These are phyloP conservation scores for Casuarina glauca DNA, from an alignment of 306 rosid genomes.

Conservation along the genomic window DNA sequence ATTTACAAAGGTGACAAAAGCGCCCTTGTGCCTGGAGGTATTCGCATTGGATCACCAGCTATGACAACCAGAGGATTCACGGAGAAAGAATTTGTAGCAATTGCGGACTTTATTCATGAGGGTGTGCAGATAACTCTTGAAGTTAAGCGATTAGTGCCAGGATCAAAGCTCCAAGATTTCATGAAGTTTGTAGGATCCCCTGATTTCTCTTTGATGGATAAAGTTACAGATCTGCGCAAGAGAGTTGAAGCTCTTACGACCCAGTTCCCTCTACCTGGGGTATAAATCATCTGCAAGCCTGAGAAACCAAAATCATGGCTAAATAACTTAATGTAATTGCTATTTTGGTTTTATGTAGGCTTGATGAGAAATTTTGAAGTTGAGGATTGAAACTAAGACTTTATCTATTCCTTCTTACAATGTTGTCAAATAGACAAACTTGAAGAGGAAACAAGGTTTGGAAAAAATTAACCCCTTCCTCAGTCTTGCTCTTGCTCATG, in stretches of 20 bases:
- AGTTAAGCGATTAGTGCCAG: conserved; percentile 60
- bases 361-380: neutral
- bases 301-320: neutral
- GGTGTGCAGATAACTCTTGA: conserved; percentile 72
- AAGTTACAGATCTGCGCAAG: conserved; percentile 52
- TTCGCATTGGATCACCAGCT: conserved; percentile 96
- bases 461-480: too few relatives aligned
- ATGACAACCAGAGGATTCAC: conserved; percentile 93
- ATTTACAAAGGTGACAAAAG: conserved; percentile 74
- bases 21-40: conserved; percentile 89
- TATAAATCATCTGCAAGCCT: conserved; percentile 27
- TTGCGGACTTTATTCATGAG: conserved; percentile 83
- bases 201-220: conserved; percentile 56
- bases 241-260: conserved; percentile 85
- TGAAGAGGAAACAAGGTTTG: too few relatives aligned
- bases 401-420: neutral
- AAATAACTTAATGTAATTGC: neutral
- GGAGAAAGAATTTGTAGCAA: conserved; percentile 60
- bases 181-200: conserved; percentile 59
- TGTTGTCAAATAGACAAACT: too few relatives aligned
- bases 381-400: neutral
- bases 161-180: conserved; percentile 85
- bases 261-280: conserved; percentile 79
- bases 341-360: neutral
- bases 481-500: too few relatives aligned